Evolutionary conservation across 306 rosid genomes (phyloP).

Genomic region (Vigna angularis): DNA sequence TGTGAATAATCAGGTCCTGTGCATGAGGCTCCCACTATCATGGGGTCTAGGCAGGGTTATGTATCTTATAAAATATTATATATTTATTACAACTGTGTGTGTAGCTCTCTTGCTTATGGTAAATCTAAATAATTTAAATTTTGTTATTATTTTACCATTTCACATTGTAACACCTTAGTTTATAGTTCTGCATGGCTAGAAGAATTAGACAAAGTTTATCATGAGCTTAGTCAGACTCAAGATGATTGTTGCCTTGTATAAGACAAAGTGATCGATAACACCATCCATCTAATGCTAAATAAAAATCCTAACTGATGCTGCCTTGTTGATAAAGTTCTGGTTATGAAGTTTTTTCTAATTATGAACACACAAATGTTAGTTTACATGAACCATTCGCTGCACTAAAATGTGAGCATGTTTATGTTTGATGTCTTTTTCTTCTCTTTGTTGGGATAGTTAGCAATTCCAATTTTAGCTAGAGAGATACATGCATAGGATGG

Average conservation of each 20-base stretch:
- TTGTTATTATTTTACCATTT: neutral
- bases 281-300: neutral
- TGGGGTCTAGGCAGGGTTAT: too few species aligned
- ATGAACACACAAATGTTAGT: neutral
- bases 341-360: neutral
- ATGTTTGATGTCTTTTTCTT: neutral
- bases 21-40: too few species aligned
- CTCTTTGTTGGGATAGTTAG: neutral
- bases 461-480: slow-evolving; percentile 4
- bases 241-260: slow-evolving; percentile 5
- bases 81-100: too few species aligned
- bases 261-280: neutral
- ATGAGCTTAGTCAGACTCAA: neutral
- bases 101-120: too few species aligned
- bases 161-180: neutral
- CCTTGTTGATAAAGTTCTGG: neutral
- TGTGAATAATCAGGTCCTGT: too few species aligned
- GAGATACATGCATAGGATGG: neutral
- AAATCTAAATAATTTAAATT: too few species aligned
- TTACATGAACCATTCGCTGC: neutral
- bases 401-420: neutral
- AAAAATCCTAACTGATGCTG: neutral
- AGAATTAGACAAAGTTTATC: neutral
- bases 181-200: neutral
- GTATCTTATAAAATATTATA: too few species aligned